Base-by-base conservation (phyloP, 2,329 filamentous ascomycete genomes). In the Verruconis gallopava region DNA sequence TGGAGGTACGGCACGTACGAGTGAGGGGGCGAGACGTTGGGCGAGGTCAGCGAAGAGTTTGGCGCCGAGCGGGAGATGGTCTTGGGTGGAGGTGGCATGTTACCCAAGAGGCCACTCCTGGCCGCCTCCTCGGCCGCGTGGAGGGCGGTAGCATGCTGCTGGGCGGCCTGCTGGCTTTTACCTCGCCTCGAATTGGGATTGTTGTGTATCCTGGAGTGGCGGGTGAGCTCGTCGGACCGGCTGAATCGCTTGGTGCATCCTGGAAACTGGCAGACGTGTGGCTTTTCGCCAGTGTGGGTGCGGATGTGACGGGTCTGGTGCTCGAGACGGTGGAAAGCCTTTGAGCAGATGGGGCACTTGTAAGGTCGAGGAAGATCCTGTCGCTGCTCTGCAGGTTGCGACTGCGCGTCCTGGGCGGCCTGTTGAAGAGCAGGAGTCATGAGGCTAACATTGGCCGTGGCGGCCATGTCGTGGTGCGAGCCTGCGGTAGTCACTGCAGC, bases 241-340 rank as follows among this genome's bases (percentile, higher is more conserved):
- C 85, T 93, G 69, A 98, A 96, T 55, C 89, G 85, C 68, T 96
- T 96, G 53, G 84, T 89, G 76, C 89, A 96, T 53, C 88, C 86
- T 3, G 85, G 86, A 56, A 89, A 95, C 60, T 85, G 80, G 75
- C 89, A 98, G 48, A 84, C 88, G 57, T 96, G 91, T 37, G 89
- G 89, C 72, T 96, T 98, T 70, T 98, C 89, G 55, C 89, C 91
- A 0, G 89, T 98, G 64, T 98, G 89, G 4, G 91, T 96, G 55
- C 89, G 79, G 58, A 96, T 96, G 64, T 98, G 89, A 54, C 79
- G 65, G 46, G 76, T 81, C 71, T 95, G 89, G 62, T 96, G 89
- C 69, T 96, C 89, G 33, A 98, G 73, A 48, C 91, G 85, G 71
- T 96, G 91, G 67, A 98, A 98, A 47, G 91, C 89, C 73, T 95